Conservation (phyloP, 352 stramenopile species). For the Aphanomyces stellatus region DNA sequence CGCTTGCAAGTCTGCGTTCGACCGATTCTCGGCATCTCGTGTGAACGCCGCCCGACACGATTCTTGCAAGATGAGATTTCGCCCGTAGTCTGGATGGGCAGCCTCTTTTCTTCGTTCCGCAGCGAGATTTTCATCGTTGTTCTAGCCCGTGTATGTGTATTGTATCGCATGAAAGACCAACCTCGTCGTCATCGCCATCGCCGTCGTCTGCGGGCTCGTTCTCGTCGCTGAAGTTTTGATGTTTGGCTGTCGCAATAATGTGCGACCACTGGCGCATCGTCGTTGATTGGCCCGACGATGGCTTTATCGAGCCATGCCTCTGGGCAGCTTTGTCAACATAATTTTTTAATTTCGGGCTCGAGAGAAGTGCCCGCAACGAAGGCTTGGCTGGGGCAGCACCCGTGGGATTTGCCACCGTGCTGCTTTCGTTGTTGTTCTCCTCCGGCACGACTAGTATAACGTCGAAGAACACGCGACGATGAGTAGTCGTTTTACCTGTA, state of each 20-base stretch:
- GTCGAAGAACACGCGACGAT: no score
- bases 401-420: no score
- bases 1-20: conserved; percentile 45
- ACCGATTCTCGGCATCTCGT: conserved; percentile 41
- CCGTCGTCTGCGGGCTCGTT: neutral
- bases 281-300: neutral
- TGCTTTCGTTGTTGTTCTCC: neutral
- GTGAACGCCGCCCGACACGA: conserved; percentile 51
- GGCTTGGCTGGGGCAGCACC: no score
- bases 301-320: neutral
- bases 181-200: neutral
- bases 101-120: neutral
- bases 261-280: conserved; percentile 8
- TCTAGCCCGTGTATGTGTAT: neutral
- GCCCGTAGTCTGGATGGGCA: conserved; percentile 30
- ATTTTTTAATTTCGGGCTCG: neutral
- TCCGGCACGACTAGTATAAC: no score
- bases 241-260: neutral
- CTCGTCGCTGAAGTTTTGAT: neutral
- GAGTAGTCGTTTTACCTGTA: no score
- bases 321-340: neutral
- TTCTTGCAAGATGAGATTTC: conserved; percentile 58
- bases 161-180: neutral
- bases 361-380: neutral
- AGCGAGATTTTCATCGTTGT: neutral